Conservation (phyloP, 352 stramenopile genomes). For the Pythium pyrilobum region DNA sequence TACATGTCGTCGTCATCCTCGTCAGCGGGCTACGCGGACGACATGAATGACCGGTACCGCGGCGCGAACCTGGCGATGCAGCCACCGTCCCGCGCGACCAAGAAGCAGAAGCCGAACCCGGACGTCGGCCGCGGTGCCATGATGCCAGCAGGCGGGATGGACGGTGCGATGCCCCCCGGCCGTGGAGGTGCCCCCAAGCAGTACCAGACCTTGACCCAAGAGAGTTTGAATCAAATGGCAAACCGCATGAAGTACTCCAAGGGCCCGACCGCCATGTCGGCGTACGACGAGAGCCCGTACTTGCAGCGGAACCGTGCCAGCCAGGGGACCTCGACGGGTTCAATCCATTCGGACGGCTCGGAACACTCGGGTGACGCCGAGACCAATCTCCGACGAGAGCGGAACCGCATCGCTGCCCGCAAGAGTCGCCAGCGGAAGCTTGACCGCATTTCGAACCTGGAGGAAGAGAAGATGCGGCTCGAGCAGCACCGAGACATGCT, state of each 20-base stretch:
- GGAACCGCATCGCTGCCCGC: slow-evolving; percentile 78
- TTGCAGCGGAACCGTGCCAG: slow-evolving; percentile 31
- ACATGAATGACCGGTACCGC: slow-evolving; percentile 47
- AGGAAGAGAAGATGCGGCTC: slow-evolving; percentile 85
- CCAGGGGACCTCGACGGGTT: slow-evolving; percentile 51
- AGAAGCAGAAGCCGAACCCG: slow-evolving; percentile 51
- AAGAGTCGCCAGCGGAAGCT: slow-evolving; percentile 83
- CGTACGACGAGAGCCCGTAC: slow-evolving; percentile 67
- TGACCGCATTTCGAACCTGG: slow-evolving; percentile 81
- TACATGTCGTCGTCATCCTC: slow-evolving; percentile 19
- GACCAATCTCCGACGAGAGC: slow-evolving; percentile 74
- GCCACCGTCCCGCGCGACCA: slow-evolving; percentile 31
- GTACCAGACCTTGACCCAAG: slow-evolving; percentile 39
- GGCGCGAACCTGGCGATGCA: slow-evolving; percentile 54
- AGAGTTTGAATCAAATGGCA: slow-evolving; percentile 57
- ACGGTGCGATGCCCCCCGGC: neutral
- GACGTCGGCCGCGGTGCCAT: neutral
- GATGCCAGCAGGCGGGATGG: neutral
- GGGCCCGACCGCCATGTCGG: slow-evolving; percentile 28
- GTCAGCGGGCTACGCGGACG: slow-evolving; percentile 21
- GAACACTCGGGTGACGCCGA: slow-evolving; percentile 61
- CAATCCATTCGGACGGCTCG: slow-evolving; percentile 57
- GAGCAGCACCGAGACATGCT: slow-evolving; percentile 86
- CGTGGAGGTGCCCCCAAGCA: slow-evolving; percentile 7
- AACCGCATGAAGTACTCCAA: slow-evolving; percentile 44